phyloP scores from a whole-genome alignment of 2,329 filamentous ascomycete species.

The Neofusicoccum kwambonambiense region DNA sequence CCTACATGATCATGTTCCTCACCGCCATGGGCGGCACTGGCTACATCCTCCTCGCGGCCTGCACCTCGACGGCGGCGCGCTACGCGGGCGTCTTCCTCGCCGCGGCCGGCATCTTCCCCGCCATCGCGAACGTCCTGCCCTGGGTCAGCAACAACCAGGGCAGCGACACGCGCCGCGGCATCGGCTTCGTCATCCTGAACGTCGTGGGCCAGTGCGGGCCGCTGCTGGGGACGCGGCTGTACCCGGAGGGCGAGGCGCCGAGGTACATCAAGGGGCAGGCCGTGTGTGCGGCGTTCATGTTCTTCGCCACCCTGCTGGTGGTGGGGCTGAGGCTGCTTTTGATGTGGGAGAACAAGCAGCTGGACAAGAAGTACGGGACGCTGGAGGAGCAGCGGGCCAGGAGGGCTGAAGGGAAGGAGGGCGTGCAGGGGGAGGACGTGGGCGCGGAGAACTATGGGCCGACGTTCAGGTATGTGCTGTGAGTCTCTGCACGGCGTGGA shows the following conservation, averaged over 20 bases:
- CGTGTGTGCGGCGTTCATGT: slow-evolving; percentile 39
- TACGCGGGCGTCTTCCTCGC: slow-evolving; percentile 57
- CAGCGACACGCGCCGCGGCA: slow-evolving; percentile 64
- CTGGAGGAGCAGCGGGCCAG: slow-evolving; percentile 26
- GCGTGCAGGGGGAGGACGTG: slow-evolving; percentile 20
- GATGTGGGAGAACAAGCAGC: slow-evolving; percentile 37
- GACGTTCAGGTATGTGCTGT: slow-evolving; percentile 33
- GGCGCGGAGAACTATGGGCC: slow-evolving; percentile 37
- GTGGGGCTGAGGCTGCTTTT: slow-evolving; percentile 31
- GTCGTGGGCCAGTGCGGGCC: slow-evolving; percentile 57
- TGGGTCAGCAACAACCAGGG: slow-evolving; percentile 71
- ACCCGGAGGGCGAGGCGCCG: slow-evolving; percentile 32
- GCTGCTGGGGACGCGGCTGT: slow-evolving; percentile 36
- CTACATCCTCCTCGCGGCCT: slow-evolving; percentile 63
- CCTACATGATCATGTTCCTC: slow-evolving; percentile 57
- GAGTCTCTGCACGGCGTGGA: neutral
- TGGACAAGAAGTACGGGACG: slow-evolving; percentile 34
- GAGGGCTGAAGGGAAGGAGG: neutral
- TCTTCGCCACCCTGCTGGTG: slow-evolving; percentile 34
- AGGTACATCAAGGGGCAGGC: slow-evolving; percentile 36
- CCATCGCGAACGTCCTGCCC: slow-evolving; percentile 68
- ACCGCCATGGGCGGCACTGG: slow-evolving; percentile 60
- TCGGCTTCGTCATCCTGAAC: slow-evolving; percentile 65
- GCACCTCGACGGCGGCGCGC: slow-evolving; percentile 48
- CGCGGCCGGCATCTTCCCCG: slow-evolving; percentile 63